Percentiles rank a stretch among this genome's conserved stretches.
Conservation (phyloP, 139 green algal genomes). For the Picochlorum sp. region DNA sequence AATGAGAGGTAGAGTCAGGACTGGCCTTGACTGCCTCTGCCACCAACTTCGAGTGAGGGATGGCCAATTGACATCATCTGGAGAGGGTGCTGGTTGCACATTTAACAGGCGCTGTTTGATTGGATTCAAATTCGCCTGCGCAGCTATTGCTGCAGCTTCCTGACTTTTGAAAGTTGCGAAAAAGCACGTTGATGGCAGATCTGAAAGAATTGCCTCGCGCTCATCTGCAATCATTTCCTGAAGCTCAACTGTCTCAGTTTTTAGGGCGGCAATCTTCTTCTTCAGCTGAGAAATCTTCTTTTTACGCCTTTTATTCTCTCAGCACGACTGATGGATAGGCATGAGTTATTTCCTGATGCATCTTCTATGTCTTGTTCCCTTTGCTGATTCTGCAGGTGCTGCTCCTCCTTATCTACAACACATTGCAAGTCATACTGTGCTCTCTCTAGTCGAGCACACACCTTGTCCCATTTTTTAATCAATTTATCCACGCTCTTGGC, state of each 20-base stretch:
- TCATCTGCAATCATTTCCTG: slow-evolving; percentile 2
- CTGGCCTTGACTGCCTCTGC: slow-evolving; percentile 37
- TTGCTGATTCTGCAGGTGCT: neutral
- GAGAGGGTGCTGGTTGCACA: slow-evolving; percentile 20
- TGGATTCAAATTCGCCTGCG: slow-evolving; percentile 34
- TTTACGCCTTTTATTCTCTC: neutral
- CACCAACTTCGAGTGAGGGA: slow-evolving; percentile 26
- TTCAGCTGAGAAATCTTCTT: slow-evolving; percentile 4
- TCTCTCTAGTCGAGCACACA: slow-evolving; percentile 20
- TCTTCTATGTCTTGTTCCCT: neutral
- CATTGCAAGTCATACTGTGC: slow-evolving; percentile 12
- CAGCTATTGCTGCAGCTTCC: slow-evolving; percentile 23
- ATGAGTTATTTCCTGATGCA: neutral
- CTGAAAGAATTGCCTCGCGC: slow-evolving; percentile 19
- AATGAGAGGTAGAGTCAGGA: slow-evolving; percentile 37
- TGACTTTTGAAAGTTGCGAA: slow-evolving; percentile 32
- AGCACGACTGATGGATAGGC: neutral
- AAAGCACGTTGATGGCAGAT: slow-evolving; percentile 34
- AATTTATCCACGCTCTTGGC: slow-evolving; percentile 20
- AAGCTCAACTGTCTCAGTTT: neutral
- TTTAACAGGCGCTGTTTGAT: slow-evolving; percentile 29
- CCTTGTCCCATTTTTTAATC: slow-evolving; percentile 23
- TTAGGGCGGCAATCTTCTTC: slow-evolving; percentile 1
- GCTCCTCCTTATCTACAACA: neutral
- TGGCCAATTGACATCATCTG: slow-evolving; percentile 36